Conservation (phyloP, 1,284 basidiomycete species). For the Singerocomus rubriflavus region DNA sequence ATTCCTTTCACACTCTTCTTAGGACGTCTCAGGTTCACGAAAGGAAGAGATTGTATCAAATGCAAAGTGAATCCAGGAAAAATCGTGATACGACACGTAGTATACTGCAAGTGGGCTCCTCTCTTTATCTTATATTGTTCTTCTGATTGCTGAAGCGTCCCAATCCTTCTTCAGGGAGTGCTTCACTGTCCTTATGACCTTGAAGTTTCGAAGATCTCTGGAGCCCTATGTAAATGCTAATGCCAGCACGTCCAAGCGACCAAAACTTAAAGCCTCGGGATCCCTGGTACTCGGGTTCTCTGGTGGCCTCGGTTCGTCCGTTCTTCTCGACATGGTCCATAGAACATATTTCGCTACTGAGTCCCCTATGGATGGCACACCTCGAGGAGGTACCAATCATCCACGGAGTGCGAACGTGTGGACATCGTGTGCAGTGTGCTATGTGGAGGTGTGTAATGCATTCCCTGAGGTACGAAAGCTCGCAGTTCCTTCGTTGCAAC, state of each 20-base stretch:
- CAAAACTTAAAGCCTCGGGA: constrained; percentile 61
- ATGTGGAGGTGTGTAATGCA: constrained; percentile 64
- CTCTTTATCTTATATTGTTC: not conserved
- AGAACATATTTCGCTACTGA: constrained; percentile 53
- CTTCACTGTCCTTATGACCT: constrained; percentile 57
- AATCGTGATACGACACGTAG: constrained; percentile 71
- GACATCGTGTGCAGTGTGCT: constrained; percentile 59
- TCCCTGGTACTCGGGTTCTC: constrained; percentile 67
- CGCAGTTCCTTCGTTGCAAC: constrained; percentile 6
- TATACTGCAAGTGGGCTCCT: constrained; percentile 72
- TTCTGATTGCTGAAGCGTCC: not conserved
- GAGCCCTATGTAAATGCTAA: constrained; percentile 61
- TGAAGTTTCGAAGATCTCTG: constrained; percentile 63
- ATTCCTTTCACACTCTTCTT: not conserved
- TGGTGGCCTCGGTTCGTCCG: constrained; percentile 69
- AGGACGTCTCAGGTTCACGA: constrained; percentile 66
- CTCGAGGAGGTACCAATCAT: constrained; percentile 57
- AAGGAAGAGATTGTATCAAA: constrained; percentile 61
- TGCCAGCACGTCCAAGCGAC: constrained; percentile 37
- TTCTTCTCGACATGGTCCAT: constrained; percentile 66
- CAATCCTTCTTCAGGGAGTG: constrained; percentile 48
- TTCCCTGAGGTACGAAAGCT: constrained; percentile 53
- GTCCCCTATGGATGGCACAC: constrained; percentile 31
- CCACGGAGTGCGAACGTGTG: constrained; percentile 63
- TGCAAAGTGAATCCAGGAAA: constrained; percentile 66